Base-by-base conservation (phyloP, 306 rosid species). In the Macrotyloma uniflorum region DNA sequence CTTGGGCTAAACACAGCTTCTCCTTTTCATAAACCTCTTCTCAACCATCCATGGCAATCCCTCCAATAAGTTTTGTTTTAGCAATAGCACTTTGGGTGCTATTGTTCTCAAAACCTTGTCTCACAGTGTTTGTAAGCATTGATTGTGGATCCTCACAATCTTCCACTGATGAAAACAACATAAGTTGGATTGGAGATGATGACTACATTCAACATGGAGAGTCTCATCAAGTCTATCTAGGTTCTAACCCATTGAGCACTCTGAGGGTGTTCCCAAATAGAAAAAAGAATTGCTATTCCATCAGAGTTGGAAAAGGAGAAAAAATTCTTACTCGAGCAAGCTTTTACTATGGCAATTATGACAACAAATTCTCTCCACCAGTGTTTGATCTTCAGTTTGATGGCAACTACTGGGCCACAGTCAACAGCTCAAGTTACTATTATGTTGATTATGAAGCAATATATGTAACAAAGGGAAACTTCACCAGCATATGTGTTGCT, bases 341-440 rank as follows among this genome's bases (percentile, higher is more conserved):
- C 20, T 85, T 88, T 58, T 75, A 61, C 54, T 87, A 83, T 24
- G 91, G 91, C 5, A 85, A 87, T 42, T 87, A 85, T 45, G 91
- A 87, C 42, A 45, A 28, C 4, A 85, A 87, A 67, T 70, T 77
- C 6, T 71, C 88, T 12, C 88, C 85, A 16, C 88, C 91, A 0
- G 7, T 49, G 33, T 84, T 87, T 79, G 90, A 76, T 61, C 88
- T 82, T 69, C 82, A 62, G 5, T 77, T 85, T 71, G 91, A 83
- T 64, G 90, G 90, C 4, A 84, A 82, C 40, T 45, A 66, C 16
- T 82, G 87, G 81, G 59, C 67, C 57, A 68, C 77, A 2, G 76
- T 87, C 9, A 50, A 79, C 23, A 79, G 85, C 28, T 62, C 82
- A 38, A 79, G 23, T 32, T 49, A 14, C n/a, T 74, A 79, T 33